phyloP scores from a whole-genome alignment of 768 basidiomycete species.

The Boletus vinaceobasis region DNA sequence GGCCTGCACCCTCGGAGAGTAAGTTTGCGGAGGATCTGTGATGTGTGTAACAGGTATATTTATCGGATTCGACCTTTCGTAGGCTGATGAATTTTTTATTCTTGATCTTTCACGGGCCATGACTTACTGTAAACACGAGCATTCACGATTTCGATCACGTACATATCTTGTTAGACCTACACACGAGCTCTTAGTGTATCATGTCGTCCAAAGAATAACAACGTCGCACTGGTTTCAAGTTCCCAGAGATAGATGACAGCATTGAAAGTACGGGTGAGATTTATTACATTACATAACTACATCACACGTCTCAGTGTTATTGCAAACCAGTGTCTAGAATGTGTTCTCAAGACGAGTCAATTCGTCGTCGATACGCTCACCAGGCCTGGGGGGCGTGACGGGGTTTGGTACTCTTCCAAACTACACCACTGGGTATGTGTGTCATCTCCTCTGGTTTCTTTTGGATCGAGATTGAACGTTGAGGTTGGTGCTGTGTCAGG shows the following conservation, averaged over 20 bases:
- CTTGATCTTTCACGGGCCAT: neutral
- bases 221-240: neutral
- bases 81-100: neutral
- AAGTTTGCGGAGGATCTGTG: constrained; percentile 25
- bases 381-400: neutral
- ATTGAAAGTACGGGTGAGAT: no score
- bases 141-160: neutral
- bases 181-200: neutral
- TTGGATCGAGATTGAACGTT: neutral
- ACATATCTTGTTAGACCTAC: neutral
- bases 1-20: constrained; percentile 34
- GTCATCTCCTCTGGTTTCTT: no score
- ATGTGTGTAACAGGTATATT: neutral
- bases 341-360: neutral
- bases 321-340: no score
- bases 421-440: neutral
- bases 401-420: neutral
- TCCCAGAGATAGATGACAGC: no score
- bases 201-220: neutral
- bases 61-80: neutral
- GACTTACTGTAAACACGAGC: neutral
- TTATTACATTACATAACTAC: no score
- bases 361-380: neutral
- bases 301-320: no score
- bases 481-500: neutral